phyloP scores from a whole-genome alignment of 192 early-diverging fungal species.

The Coemansia javaensis region DNA sequence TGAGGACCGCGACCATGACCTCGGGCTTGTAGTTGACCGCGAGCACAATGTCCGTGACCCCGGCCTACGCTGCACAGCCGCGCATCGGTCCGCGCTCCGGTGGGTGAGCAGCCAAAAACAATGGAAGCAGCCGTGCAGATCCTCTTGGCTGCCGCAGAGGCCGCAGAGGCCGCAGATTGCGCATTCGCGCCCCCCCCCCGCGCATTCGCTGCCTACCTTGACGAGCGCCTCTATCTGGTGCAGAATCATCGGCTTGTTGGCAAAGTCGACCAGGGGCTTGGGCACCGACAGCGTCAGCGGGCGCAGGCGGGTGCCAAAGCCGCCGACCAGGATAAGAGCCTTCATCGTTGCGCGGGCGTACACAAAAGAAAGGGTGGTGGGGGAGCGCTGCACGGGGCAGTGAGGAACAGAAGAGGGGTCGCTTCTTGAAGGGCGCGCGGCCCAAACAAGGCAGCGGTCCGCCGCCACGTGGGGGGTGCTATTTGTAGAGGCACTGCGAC shows the following conservation, averaged over 20 bases:
- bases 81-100: too few species aligned
- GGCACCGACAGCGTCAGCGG: constrained; percentile 95
- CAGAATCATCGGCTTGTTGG: constrained; percentile 97
- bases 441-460: too few species aligned
- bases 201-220: constrained; percentile 60
- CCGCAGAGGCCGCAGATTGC: background rate
- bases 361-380: too few species aligned
- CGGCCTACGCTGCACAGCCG: too few species aligned
- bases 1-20: constrained; percentile 88
- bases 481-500: too few species aligned
- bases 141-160: background rate
- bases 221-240: constrained; percentile 98
- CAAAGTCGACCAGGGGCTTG: constrained; percentile 99
- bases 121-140: background rate
- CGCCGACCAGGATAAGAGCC: constrained; percentile 80
- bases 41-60: constrained; percentile 94
- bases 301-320: constrained; percentile 97
- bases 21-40: constrained; percentile 99
- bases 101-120: background rate
- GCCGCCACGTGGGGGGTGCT: too few species aligned
- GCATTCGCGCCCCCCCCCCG: background rate
- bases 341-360: too few species aligned
- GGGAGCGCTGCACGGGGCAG: background rate
- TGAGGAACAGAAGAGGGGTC: background rate
- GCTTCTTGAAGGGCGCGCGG: too few species aligned